Percentiles rank a stretch among this genome's conserved stretches.
Conservation (phyloP, 202 grass and related monocot genomes). For the Bolboschoenoplectus hybrid region DNA sequence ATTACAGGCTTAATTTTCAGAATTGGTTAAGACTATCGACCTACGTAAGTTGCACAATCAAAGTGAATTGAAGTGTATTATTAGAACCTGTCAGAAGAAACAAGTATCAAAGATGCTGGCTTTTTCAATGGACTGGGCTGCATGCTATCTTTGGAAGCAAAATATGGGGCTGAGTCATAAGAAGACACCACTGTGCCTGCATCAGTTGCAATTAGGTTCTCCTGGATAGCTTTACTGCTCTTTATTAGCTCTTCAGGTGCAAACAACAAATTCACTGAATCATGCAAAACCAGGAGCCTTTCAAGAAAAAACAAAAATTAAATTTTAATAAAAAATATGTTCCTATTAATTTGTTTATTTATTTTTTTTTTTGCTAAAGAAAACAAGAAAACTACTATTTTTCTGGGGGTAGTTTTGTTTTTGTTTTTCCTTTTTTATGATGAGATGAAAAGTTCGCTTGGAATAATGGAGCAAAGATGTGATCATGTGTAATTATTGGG, state of each 20-base stretch:
- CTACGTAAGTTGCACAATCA: not conserved
- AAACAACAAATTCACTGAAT: conserved; percentile 61
- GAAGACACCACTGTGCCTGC: conserved; percentile 60
- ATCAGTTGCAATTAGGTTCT: conserved; percentile 54
- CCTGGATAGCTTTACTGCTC: conserved; percentile 47
- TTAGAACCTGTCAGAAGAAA: conserved; percentile 78
- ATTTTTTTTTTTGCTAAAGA: too few species aligned
- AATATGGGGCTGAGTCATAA: conserved; percentile 57
- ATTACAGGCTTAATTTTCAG: not conserved
- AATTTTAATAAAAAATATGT: not conserved
- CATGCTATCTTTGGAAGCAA: conserved; percentile 47
- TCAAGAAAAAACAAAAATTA: conserved; percentile 42
- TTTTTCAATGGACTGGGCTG: conserved; percentile 46
- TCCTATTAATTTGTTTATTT: too few species aligned
- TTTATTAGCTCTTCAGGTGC: conserved; percentile 62
- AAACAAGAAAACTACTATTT: too few species aligned
- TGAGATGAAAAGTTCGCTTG: not conserved
- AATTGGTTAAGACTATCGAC: conserved; percentile 7
- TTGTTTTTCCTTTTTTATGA: not conserved
- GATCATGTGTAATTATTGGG: not conserved
- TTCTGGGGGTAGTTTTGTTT: not conserved
- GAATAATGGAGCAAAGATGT: not conserved
- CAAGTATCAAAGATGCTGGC: conserved; percentile 52
- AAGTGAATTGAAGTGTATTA: conserved; percentile 26
- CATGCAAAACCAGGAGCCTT: conserved; percentile 62